Evolutionary conservation across 768 basidiomycete genomes (phyloP), one percentile per base, ranked within the genome.

Genomic region (Naganishia onofrii): DNA sequence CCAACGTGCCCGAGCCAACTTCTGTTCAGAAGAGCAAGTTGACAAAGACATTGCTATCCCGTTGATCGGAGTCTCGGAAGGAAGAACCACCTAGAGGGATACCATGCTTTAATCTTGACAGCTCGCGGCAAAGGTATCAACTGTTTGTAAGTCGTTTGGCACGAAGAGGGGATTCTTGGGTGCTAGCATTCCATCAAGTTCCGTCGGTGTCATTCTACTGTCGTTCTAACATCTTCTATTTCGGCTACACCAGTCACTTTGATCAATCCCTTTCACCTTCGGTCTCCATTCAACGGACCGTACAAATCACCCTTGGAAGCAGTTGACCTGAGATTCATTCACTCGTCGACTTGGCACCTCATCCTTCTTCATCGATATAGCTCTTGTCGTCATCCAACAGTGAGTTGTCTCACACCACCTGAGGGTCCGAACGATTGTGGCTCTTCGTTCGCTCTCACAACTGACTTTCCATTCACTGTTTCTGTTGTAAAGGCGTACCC

Each of bases 11-110:
- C 66, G 83, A 87, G 68, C 74, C 80, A 29, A 84, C 87, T 6
- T 84, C 90, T 26, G 87, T 95, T 54, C 86, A 92, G 34, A 87
- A 90, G 17, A 92, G 96, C 81, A 94, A 94, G 75, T 85, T 96
- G n/a, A n/a, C n/a, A n/a, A 58, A 34, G n/a, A 58, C n/a, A 34
- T 38, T 56, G 28, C 32, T 58, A 19, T 58, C 48, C 21, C 48
- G 48, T 51, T 51, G 48, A 51, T 51, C 48, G 12, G n/a, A 51
- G 48, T 21, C 42, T 51, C 48, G 48, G 23, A 51, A 51, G n/a
- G 44, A 46, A 17, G 44, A n/a, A 26, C 48, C 48, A 26, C 21
- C 23, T 51, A n/a, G 23, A 51, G 48, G 21, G 48, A 51, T 51
- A 21, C 23, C 19, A 23, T 51, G 21, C 19, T 51, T 51, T 51